These are phyloP conservation scores for Stachybotrys elegans DNA, from an alignment of 2,329 filamentous ascomycete genomes.

Conservation along the genomic window DNA sequence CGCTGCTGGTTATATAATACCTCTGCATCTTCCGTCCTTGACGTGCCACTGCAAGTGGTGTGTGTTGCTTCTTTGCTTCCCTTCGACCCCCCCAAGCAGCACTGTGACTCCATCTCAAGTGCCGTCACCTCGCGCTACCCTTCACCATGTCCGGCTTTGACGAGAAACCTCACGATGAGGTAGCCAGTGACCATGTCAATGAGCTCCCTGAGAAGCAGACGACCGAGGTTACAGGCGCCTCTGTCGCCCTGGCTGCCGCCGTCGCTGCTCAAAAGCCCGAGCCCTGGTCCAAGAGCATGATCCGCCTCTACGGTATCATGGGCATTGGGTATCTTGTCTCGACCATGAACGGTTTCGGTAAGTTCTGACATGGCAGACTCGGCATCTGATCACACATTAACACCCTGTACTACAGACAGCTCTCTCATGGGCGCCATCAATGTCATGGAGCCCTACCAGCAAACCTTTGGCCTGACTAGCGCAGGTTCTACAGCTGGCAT, in stretches of 20 bases:
- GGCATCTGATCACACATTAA: no score
- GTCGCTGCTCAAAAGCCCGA: conserved; percentile 11
- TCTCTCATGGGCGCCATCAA: conserved; percentile 48
- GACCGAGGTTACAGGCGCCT: conserved; percentile 5
- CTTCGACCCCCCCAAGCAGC: no score
- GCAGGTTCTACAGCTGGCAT: conserved; percentile 32
- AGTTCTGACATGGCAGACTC: neutral
- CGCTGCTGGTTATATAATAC: no score
- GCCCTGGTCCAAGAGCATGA: conserved; percentile 20
- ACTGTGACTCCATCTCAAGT: no score
- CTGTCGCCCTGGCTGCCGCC: conserved; percentile 7
- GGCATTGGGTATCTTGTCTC: conserved; percentile 19
- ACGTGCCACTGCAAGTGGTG: no score
- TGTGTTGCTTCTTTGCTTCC: no score
- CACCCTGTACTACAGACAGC: conserved; percentile 35
- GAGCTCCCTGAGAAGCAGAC: no score
- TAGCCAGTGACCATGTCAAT: no score
- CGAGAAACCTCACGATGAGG: no score
- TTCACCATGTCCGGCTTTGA: no score
- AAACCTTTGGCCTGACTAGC: conserved; percentile 40
- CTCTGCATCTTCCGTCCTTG: no score
- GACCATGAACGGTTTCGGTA: conserved; percentile 24
- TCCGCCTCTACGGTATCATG: conserved; percentile 23
- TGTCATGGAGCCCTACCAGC: conserved; percentile 45
- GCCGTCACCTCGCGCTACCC: no score